A percentile compares a stretch with the other conserved stretches of the same genome.
Conservation (phyloP, 805 yeast genomes). For the Cyberlindnera mycetangii region DNA sequence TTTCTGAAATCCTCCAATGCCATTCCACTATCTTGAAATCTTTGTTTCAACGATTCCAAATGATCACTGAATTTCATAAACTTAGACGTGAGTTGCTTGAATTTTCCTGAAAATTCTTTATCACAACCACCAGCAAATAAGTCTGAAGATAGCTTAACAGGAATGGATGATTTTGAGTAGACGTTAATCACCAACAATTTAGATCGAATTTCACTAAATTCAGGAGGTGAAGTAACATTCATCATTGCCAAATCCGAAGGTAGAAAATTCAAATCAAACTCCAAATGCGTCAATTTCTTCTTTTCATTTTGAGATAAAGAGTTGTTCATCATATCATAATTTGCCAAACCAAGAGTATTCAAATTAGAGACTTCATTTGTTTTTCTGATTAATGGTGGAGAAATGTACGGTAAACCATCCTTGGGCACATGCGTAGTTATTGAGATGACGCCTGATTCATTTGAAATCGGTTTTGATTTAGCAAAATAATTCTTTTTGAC, state of each 20-base stretch:
- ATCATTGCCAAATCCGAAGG: conserved; percentile 24
- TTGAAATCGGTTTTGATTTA: neutral
- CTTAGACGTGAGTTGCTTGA: conserved; percentile 23
- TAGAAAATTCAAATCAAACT: conserved; percentile 28
- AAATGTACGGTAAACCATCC: conserved; percentile 35
- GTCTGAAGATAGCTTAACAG: conserved; percentile 37
- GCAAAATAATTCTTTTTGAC: conserved; percentile 3
- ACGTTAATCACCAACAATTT: conserved; percentile 34
- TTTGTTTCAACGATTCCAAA: conserved; percentile 18
- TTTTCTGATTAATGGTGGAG: conserved; percentile 36
- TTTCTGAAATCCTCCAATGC: conserved; percentile 7
- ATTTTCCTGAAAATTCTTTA: conserved; percentile 10
- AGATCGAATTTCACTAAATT: conserved; percentile 28
- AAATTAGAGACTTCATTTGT: conserved; percentile 33
- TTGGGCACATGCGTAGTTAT: conserved; percentile 32
- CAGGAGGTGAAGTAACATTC: conserved; percentile 30
- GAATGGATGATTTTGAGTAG: conserved; percentile 37
- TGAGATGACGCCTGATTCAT: conserved; percentile 31
- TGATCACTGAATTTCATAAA: conserved; percentile 20
- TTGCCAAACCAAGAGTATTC: conserved; percentile 34
- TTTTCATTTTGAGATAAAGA: conserved; percentile 30
- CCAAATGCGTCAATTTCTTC: conserved; percentile 26
- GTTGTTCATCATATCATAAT: conserved; percentile 30
- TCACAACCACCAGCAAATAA: conserved; percentile 22
- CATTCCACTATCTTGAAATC: conserved; percentile 10